Conservation (phyloP, 2,329 filamentous ascomycete genomes). For the Coniochaeta prunicola region DNA sequence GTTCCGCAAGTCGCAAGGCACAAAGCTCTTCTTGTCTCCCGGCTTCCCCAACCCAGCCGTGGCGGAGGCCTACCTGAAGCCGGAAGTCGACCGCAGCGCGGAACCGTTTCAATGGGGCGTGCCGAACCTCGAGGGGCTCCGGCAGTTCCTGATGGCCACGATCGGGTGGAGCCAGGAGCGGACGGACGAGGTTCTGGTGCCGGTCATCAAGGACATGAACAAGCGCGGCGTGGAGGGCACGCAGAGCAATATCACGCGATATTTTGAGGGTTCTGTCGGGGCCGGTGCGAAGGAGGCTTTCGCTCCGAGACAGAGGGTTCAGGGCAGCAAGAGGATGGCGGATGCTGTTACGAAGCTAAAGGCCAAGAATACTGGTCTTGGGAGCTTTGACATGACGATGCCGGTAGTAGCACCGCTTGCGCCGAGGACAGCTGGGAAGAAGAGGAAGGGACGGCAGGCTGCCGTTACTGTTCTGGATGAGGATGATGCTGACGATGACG, state of each 20-base stretch:
- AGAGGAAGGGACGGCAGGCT: slow-evolving; percentile 22
- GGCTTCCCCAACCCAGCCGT: slow-evolving; percentile 75
- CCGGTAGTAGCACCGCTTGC: slow-evolving; percentile 5
- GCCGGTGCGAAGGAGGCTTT: slow-evolving; percentile 18
- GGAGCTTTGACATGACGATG: slow-evolving; percentile 8
- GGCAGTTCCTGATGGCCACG: slow-evolving; percentile 80
- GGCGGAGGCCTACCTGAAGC: slow-evolving; percentile 73
- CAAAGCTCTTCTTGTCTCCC: slow-evolving; percentile 79
- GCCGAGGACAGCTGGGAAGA: slow-evolving; percentile 18
- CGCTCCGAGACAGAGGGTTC: slow-evolving; percentile 16
- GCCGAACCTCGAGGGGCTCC: slow-evolving; percentile 79
- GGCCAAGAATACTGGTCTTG: slow-evolving; percentile 11
- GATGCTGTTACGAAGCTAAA: slow-evolving; percentile 22
- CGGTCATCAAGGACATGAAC: slow-evolving; percentile 95
- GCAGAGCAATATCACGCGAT: slow-evolving; percentile 92
- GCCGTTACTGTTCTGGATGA: slow-evolving; percentile 6
- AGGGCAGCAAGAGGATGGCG: slow-evolving; percentile 22
- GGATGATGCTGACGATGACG: slow-evolving; percentile 5
- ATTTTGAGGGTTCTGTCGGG: slow-evolving; percentile 65
- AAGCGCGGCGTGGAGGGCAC: slow-evolving; percentile 80
- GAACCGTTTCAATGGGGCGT: slow-evolving; percentile 92
- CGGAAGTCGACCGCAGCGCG: slow-evolving; percentile 74
- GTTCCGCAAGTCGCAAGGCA: slow-evolving; percentile 70
- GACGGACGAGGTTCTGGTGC: slow-evolving; percentile 91
- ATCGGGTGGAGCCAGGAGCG: slow-evolving; percentile 89